A percentile compares a stretch with the other conserved stretches of the same genome.
These are phyloP conservation scores for Speleostelium caveatum DNA, from an alignment of 78 protist genomes.

Conservation along the genomic window DNA sequence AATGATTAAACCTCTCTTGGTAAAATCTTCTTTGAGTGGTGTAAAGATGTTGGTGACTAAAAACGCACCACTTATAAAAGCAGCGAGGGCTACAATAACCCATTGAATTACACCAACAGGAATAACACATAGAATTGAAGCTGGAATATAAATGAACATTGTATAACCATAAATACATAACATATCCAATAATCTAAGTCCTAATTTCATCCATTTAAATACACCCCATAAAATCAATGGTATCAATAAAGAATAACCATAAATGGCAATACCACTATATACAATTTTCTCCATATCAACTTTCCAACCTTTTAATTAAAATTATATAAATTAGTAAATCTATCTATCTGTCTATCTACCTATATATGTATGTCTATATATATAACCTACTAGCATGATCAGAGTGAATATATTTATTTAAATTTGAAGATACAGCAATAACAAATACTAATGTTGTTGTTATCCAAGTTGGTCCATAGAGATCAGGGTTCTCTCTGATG, in stretches of 20 bases:
- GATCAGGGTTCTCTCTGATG: conserved; percentile 60
- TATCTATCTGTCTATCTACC: background rate
- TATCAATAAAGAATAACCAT: conserved; percentile 65
- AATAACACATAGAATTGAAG: conserved; percentile 50
- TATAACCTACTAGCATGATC: conserved; percentile 9
- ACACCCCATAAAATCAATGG: conserved; percentile 67
- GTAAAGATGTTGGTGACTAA: conserved; percentile 72
- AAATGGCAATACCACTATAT: conserved; percentile 62
- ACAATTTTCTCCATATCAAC: conserved; percentile 46
- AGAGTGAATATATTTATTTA: conserved; percentile 42
- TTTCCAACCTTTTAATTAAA: conserved; percentile 21
- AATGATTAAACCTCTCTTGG: conserved; percentile 68
- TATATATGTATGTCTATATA: background rate
- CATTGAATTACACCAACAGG: conserved; percentile 45
- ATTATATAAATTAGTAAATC: background rate
- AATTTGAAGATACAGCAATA: conserved; percentile 55
- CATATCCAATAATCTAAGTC: conserved; percentile 61
- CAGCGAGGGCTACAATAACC: conserved; percentile 34
- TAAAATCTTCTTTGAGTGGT: conserved; percentile 56
- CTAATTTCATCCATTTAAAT: conserved; percentile 76
- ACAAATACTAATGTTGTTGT: conserved; percentile 56
- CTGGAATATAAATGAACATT: conserved; percentile 69
- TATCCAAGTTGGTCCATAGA: conserved; percentile 83
- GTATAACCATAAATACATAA: conserved; percentile 73
- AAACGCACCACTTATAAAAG: conserved; percentile 44